Base-by-base conservation (phyloP, 495 filamentous ascomycete species). In the Umbilicaria muhlenbergii region DNA sequence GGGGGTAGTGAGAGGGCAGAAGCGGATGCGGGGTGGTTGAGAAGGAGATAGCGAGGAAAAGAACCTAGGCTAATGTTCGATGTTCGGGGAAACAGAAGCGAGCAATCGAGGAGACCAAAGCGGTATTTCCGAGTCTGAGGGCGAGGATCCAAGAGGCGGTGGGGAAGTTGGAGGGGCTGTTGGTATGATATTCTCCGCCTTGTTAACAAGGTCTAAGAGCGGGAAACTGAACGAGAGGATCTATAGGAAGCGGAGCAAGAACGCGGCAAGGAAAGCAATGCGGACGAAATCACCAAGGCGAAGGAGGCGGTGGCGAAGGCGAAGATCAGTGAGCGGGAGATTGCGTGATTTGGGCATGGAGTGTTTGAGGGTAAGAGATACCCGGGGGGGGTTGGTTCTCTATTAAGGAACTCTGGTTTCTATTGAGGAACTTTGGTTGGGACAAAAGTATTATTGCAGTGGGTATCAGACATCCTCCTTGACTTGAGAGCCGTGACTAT, bases 81-180 rank as follows among this genome's bases (percentile, higher is more conserved):
- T n/a, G n/a, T n/a, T n/a, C 24, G 24, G 5, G 24, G 24, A 10
- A 28, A 28, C 39, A 95, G 88, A 71, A 72, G 54, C 71, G 67
- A 62, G 84, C 81, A 14, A 61, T 85, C 13, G 73, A 87, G 48
- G 83, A 94, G 61, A 96, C 89, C 24, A 77, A 80, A 56, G 79
- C 76, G 21, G 75, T 94, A 11, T 77, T 93, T 45, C 80, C 71
- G 11, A 69, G 72, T 0, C 54, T 94, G 51, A 67, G 69, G 50
- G 55, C 71, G 54, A 77, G 80, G 57, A 78, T 93, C 49, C 51
- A 51, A 11, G 68, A 79, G 32, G 77, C 86, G 1, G 66, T 89
- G 32, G 65, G 70, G 34, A 77, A 73, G 42, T 67, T 95, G 37
- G 74, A 89, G 59, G 63, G 75, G 47, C 50, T 74, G 43, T 54